Evolutionary conservation across 495 filamentous ascomycete genomes (phyloP).

Genomic region (Hamigera avellanea): DNA sequence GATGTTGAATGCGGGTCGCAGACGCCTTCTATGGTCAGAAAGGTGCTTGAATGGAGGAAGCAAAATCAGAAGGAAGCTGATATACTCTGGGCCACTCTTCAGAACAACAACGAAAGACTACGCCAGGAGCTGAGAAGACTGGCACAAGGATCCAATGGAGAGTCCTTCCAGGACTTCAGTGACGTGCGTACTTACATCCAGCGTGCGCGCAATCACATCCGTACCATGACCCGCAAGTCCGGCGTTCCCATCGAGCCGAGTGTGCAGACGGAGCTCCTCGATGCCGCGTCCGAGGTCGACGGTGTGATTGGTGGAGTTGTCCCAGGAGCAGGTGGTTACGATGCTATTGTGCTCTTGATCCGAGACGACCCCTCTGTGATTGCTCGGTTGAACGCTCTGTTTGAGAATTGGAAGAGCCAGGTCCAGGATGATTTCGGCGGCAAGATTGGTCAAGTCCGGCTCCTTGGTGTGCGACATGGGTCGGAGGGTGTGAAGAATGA

Average conservation of each 20-base stretch:
- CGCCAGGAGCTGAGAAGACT: constrained; percentile 45
- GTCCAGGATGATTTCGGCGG: constrained; percentile 39
- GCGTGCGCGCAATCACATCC: constrained; percentile 48
- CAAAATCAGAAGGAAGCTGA: constrained; percentile 54
- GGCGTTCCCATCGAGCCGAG: constrained; percentile 85
- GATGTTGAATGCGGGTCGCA: constrained; percentile 93
- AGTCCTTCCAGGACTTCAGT: constrained; percentile 17
- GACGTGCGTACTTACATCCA: constrained; percentile 32
- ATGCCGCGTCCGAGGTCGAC: constrained; percentile 56
- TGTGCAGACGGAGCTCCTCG: constrained; percentile 72
- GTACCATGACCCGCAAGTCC: constrained; percentile 60
- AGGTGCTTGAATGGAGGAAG: constrained; percentile 73
- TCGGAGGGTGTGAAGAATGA: constrained; percentile 73
- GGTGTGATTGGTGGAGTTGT: constrained; percentile 89
- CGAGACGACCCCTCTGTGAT: constrained; percentile 61
- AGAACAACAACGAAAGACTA: constrained; percentile 61
- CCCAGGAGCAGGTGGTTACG: constrained; percentile 88
- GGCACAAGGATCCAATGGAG: constrained; percentile 17
- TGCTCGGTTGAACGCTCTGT: constrained; percentile 45
- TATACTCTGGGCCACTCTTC: constrained; percentile 58
- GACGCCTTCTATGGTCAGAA: constrained; percentile 90
- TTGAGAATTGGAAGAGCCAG: constrained; percentile 50
- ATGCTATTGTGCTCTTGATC: constrained; percentile 76
- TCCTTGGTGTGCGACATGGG: constrained; percentile 76
- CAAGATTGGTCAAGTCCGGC: constrained; percentile 58